A percentile compares a stretch with the other conserved stretches of the same genome.
These are phyloP conservation scores for Hemileccinum rubropunctum DNA, from an alignment of 768 basidiomycete species.

Conservation along the genomic window DNA sequence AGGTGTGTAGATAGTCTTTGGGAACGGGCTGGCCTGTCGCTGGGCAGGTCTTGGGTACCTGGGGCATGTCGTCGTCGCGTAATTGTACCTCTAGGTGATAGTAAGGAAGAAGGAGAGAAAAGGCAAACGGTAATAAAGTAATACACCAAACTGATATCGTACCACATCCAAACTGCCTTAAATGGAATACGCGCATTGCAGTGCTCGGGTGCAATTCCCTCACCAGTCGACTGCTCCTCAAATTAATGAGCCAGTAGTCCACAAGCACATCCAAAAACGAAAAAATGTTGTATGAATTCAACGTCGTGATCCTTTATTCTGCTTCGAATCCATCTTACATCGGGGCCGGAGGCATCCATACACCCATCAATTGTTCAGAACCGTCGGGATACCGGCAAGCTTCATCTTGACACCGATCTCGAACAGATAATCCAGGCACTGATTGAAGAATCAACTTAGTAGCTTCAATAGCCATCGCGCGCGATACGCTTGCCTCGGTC, in stretches of 20 bases:
- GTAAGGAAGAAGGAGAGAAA: neutral
- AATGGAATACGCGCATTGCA: neutral
- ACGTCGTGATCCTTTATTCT: neutral
- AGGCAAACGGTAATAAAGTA: neutral
- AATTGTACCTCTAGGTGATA: neutral
- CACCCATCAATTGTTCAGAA: slow-evolving; percentile 24
- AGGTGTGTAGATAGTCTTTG: slow-evolving; percentile 56
- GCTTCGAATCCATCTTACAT: neutral
- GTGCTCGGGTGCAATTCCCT: neutral
- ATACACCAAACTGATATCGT: no score
- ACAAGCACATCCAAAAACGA: neutral
- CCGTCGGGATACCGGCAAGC: slow-evolving; percentile 54
- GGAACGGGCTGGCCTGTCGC: slow-evolving; percentile 15
- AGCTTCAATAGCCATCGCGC: neutral
- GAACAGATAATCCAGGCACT: slow-evolving; percentile 91
- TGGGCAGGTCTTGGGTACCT: slow-evolving; percentile 15
- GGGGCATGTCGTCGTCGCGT: slow-evolving; percentile 19
- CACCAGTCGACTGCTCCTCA: neutral
- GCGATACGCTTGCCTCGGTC: slow-evolving; percentile 54
- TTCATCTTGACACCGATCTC: slow-evolving; percentile 87
- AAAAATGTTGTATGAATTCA: neutral
- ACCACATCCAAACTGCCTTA: slow-evolving; percentile 17
- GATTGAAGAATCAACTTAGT: neutral
- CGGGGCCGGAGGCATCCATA: neutral
- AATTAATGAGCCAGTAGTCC: slow-evolving; percentile 3